These are phyloP conservation scores for Chernovozyma aurita DNA, from an alignment of 1,139 yeast species.

Conservation along the genomic window DNA sequence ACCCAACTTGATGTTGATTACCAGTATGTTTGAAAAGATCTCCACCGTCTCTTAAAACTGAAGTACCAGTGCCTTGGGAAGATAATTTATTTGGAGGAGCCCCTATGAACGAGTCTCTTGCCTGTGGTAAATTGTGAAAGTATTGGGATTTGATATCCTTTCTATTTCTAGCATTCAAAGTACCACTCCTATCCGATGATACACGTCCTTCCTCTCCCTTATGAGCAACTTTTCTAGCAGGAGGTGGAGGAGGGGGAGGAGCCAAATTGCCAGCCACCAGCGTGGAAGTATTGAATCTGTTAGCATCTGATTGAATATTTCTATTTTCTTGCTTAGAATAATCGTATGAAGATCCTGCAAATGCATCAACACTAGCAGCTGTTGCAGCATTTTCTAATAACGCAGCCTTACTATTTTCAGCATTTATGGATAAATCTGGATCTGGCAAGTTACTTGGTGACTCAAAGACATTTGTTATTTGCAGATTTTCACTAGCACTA, in stretches of 20 bases:
- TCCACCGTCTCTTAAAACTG: slow-evolving; percentile 18
- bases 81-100: slow-evolving; percentile 14
- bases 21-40: slow-evolving; percentile 45
- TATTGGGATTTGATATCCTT: slow-evolving; percentile 50
- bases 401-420: background rate
- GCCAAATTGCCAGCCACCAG: slow-evolving; percentile 8
- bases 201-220: background rate
- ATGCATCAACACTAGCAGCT: slow-evolving; percentile 4
- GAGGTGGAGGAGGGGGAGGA: slow-evolving; percentile 62
- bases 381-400: slow-evolving; percentile 3
- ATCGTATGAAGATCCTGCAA: background rate
- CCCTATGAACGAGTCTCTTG: slow-evolving; percentile 34
- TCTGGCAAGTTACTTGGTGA: background rate
- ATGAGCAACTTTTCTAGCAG: slow-evolving; percentile 55
- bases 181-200: slow-evolving; percentile 1
- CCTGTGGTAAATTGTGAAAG: slow-evolving; percentile 47
- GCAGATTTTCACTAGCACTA: slow-evolving; percentile 21
- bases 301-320: background rate
- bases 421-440: background rate
- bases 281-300: background rate
- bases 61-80: slow-evolving; percentile 32
- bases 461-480: slow-evolving; percentile 10
- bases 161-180: slow-evolving; percentile 19
- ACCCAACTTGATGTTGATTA: slow-evolving; percentile 54
- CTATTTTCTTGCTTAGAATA: background rate